Conservation (phyloP, 2,329 filamentous ascomycete genomes). For the Didymella glomerata region DNA sequence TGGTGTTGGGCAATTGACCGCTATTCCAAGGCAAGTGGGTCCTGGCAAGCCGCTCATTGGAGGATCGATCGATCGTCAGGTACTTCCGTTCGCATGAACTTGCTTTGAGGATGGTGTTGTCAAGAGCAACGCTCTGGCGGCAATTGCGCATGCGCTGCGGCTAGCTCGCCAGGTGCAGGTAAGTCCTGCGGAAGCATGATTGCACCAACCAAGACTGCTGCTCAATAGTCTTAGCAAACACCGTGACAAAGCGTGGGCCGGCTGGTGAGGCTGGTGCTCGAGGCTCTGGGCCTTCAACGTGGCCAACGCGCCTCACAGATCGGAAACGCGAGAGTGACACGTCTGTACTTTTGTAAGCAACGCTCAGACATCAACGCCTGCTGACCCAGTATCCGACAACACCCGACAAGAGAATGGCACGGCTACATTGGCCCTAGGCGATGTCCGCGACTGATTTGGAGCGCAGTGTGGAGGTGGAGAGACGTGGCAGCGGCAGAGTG, state of each 20-base stretch:
- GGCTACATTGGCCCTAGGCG: background rate
- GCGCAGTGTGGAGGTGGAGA: background rate
- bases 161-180: background rate
- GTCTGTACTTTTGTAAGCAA: constrained; percentile 14
- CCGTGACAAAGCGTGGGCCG: constrained; percentile 7
- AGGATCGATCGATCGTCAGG: constrained; percentile 15
- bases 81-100: constrained; percentile 9
- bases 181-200: background rate
- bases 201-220: background rate
- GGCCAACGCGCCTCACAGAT: constrained; percentile 21
- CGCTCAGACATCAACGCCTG: background rate
- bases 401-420: background rate
- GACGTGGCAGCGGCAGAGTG: background rate
- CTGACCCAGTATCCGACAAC: background rate
- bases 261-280: constrained; percentile 8
- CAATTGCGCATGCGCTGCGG: constrained; percentile 2
- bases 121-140: constrained; percentile 6
- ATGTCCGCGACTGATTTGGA: background rate
- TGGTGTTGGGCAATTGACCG: constrained; percentile 23
- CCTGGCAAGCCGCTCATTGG: constrained; percentile 14
- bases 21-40: constrained; percentile 18
- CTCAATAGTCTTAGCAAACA: background rate
- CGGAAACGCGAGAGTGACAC: constrained; percentile 19
- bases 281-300: constrained; percentile 6
- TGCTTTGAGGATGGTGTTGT: constrained; percentile 9